Percentiles rank a stretch among this genome's conserved stretches.
These are phyloP conservation scores for Aeschynomene evenia DNA, from an alignment of 306 rosid genomes.

Conservation along the genomic window DNA sequence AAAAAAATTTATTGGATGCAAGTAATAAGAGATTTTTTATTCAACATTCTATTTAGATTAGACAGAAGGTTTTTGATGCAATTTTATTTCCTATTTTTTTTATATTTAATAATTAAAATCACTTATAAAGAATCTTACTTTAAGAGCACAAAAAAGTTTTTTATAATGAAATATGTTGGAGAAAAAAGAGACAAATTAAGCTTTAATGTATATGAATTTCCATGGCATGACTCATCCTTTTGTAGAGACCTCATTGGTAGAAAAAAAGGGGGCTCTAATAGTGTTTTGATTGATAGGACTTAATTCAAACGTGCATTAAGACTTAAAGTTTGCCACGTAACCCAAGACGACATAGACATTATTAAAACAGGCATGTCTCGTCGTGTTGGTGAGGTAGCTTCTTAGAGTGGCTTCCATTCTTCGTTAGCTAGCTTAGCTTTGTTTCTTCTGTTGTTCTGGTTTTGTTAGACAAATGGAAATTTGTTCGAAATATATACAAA, in stretches of 20 bases:
- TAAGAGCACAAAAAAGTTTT: no score
- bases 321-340: conserved; percentile 34
- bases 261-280: not conserved
- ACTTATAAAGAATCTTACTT: no score
- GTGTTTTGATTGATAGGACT: not conserved
- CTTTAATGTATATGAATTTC: conserved; percentile 13
- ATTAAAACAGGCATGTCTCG: not conserved
- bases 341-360: no score
- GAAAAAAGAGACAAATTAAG: conserved; percentile 38
- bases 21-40: no score
- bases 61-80: no score
- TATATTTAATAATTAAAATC: no score
- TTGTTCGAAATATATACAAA: conserved; percentile 17
- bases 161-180: conserved; percentile 25
- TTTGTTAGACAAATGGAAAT: conserved; percentile 22
- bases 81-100: no score
- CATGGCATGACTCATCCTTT: conserved; percentile 10
- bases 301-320: conserved; percentile 9
- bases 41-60: no score
- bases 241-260: not conserved
- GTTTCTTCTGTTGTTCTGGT: conserved; percentile 26
- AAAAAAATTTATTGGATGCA: no score
- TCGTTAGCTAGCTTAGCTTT: no score
- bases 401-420: conserved; percentile 16
- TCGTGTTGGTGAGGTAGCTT: conserved; percentile 22